Conservation (phyloP, 257 asterid genomes). For the Solanum pimpinellifolium region DNA sequence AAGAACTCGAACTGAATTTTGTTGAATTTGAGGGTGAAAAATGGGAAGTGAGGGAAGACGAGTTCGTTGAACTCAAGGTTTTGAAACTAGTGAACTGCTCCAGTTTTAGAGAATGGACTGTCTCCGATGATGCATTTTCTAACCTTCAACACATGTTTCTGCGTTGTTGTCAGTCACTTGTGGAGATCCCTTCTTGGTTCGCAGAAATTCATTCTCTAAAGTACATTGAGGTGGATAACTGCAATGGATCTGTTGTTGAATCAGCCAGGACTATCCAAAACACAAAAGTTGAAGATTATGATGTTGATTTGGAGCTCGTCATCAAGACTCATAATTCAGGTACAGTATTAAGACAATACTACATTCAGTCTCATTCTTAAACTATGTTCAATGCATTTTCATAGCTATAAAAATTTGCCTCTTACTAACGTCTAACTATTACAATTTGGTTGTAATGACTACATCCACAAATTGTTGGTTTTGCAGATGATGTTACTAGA, state of each 20-base stretch:
- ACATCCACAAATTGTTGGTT: neutral
- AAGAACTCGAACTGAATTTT: neutral
- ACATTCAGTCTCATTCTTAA: neutral
- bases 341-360: accelerated
- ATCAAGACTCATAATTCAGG: neutral
- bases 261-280: too few species aligned
- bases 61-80: neutral
- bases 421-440: neutral
- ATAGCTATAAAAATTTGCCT: neutral
- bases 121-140: accelerated
- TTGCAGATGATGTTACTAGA: neutral
- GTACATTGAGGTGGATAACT: too few species aligned
- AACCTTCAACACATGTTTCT: neutral
- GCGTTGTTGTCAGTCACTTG: neutral
- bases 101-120: neutral
- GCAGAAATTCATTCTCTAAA: neutral
- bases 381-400: neutral
- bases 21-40: accelerated
- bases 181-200: accelerated
- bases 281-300: too few species aligned
- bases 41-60: neutral
- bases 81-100: neutral
- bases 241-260: too few species aligned
- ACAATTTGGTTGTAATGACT: neutral
- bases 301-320: neutral